phyloP scores from a whole-genome alignment of 148 eudicot genomes.

The Diospyros kaki region DNA sequence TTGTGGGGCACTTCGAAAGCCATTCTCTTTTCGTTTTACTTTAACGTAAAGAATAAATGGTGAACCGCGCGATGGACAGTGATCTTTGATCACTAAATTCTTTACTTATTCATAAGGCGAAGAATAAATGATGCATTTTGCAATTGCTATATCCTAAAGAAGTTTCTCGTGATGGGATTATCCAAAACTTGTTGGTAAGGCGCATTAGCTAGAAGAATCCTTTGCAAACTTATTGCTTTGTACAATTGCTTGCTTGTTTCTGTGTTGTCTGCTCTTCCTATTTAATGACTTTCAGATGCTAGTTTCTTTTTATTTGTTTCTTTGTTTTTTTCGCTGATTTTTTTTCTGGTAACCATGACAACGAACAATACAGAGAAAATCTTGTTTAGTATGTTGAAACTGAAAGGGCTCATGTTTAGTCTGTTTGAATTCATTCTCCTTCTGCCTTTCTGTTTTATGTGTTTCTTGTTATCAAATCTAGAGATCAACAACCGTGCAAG shows the following conservation, averaged over 20 bases:
- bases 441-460: background rate
- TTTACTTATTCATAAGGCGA: background rate
- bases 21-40: background rate
- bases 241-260: background rate
- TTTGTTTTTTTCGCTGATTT: background rate
- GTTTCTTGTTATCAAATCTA: background rate
- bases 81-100: background rate
- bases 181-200: conserved; percentile 1
- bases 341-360: background rate
- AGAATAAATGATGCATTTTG: background rate
- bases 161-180: background rate
- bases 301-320: background rate
- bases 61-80: background rate
- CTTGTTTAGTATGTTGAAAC: background rate
- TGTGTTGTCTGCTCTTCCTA: background rate
- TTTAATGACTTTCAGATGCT: background rate
- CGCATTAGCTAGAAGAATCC: background rate
- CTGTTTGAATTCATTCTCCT: background rate
- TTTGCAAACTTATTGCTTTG: conserved; percentile 1
- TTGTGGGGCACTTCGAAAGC: background rate
- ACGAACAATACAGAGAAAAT: background rate
- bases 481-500: too few relatives aligned
- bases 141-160: background rate
- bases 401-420: background rate
- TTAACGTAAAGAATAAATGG: background rate